Percentiles rank a stretch among this genome's conserved stretches.
Evolutionary conservation across 177 flowering plant species (phyloP).

Genomic region (Vitis hybrid): DNA sequence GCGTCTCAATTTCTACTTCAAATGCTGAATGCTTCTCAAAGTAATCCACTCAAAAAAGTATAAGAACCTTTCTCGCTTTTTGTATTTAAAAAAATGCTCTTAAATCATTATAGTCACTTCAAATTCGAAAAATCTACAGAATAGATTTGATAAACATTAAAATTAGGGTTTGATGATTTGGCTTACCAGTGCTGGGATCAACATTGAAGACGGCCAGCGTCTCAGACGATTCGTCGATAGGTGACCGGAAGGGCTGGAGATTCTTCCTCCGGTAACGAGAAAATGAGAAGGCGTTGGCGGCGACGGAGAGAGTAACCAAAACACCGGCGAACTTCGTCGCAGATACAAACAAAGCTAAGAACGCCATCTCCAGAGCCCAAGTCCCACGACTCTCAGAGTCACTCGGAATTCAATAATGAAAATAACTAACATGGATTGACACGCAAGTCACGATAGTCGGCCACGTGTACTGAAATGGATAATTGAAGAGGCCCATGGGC

Average conservation of each 20-base stretch:
- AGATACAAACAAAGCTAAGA: constrained; percentile 46
- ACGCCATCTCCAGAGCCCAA: constrained; percentile 39
- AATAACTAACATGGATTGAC: neutral
- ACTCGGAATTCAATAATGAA: neutral
- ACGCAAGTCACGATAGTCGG: neutral
- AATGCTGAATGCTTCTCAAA: too few relatives aligned
- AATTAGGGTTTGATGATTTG: neutral
- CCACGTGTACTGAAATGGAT: neutral
- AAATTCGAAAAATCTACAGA: too few relatives aligned
- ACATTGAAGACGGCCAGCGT: constrained; percentile 69
- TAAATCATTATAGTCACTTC: too few relatives aligned
- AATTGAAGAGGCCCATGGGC: too few relatives aligned
- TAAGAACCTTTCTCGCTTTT: too few relatives aligned
- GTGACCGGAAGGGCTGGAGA: constrained; percentile 60
- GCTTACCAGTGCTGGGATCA: constrained; percentile 34
- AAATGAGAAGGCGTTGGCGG: constrained; percentile 82
- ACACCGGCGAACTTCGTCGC: constrained; percentile 91
- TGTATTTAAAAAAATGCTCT: too few relatives aligned
- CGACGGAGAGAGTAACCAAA: constrained; percentile 62
- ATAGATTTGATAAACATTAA: neutral
- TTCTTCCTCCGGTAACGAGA: constrained; percentile 59
- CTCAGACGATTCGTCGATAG: constrained; percentile 78
- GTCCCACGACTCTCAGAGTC: neutral
- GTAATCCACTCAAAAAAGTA: neutral
- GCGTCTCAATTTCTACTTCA: too few relatives aligned